Base-by-base conservation (phyloP, 2,329 filamentous ascomycete species). In the Fusarium sp. region DNA sequence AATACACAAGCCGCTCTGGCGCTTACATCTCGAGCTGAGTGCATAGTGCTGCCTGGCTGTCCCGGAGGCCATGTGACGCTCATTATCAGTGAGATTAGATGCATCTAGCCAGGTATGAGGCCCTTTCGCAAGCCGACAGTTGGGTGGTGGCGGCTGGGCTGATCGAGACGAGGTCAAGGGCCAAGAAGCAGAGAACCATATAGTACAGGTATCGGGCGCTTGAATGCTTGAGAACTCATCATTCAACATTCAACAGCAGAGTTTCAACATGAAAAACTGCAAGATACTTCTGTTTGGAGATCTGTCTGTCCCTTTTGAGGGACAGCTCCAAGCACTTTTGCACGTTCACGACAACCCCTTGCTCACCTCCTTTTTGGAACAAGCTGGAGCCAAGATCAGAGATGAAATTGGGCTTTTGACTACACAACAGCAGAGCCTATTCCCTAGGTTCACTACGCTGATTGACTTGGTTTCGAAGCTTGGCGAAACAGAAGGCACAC, bases 391-490 rank as follows among this genome's bases (percentile, higher is more conserved):
- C 10, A 66, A 54, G 14, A 68, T 80, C 6, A 68, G 77, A 35
- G 65, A 72, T 39, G 75, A 80, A 20, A 67, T 80, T 5, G 77
- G 76, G 6, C 32, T 58, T 6, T 66, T 76, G 14, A 50, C 72
- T 9, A 66, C 67, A 1, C 37, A 65, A 5, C 48, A 68, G 5
- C 77, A 78, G 41, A 56, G 56, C 2, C 34, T 78, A 20, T 80
- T 80, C 50, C 78, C 79, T 52, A 74, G 70, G 4, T 80, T 80
- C 52, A 79, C 78, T 2, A 79, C 78, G 1, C 76, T 80, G 7
- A 74, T 79, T 23, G 79, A 80, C 18, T 61, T 80, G 5, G 67
- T 75, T 4, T 72, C 77, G 7, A 78, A 69, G 32, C 62, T 72
- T 5, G 71, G 68, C 9, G 72, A 78, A 16, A 75, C 72, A 5